phyloP scores from a whole-genome alignment of 1,139 yeast species.

The Hyphopichia fennica region DNA sequence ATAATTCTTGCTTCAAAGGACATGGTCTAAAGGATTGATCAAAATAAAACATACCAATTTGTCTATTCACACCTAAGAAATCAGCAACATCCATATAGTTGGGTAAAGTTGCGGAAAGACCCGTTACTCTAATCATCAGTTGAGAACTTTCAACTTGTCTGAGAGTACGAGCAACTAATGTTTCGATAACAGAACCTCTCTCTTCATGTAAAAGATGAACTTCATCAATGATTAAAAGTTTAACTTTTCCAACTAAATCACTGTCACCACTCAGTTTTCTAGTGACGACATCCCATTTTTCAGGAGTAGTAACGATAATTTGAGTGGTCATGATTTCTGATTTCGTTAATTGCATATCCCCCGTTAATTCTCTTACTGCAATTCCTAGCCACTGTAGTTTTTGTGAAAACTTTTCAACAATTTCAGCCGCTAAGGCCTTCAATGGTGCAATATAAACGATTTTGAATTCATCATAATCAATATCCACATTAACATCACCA shows the following conservation, averaged over 20 bases:
- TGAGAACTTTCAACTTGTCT: conserved; percentile 94
- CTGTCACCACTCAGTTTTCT: conserved; percentile 85
- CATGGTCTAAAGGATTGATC: conserved; percentile 94
- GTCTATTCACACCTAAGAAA: conserved; percentile 86
- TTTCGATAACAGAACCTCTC: conserved; percentile 95
- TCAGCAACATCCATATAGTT: conserved; percentile 94
- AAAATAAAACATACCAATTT: conserved; percentile 89
- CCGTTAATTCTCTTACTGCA: conserved; percentile 85
- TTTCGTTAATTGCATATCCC: conserved; percentile 92
- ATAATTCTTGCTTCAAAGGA: conserved; percentile 82
- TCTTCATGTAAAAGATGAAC: conserved; percentile 97
- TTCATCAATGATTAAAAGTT: conserved; percentile 87
- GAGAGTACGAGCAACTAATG: conserved; percentile 90
- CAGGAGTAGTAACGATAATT: conserved; percentile 94
- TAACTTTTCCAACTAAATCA: conserved; percentile 82
- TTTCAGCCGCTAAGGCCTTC: conserved; percentile 96
- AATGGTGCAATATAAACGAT: conserved; percentile 94
- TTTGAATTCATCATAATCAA: conserved; percentile 81
- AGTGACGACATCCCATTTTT: conserved; percentile 98
- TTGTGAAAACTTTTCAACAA: conserved; percentile 83
- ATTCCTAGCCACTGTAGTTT: conserved; percentile 85
- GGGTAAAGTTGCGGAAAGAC: conserved; percentile 94
- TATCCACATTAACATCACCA: conserved; percentile 54
- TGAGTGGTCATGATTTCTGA: conserved; percentile 84
- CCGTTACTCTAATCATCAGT: conserved; percentile 93